A percentile compares a stretch with the other conserved stretches of the same genome.
phyloP scores from a whole-genome alignment of 2,329 filamentous ascomycete species.

The Elsinoe batatas region DNA sequence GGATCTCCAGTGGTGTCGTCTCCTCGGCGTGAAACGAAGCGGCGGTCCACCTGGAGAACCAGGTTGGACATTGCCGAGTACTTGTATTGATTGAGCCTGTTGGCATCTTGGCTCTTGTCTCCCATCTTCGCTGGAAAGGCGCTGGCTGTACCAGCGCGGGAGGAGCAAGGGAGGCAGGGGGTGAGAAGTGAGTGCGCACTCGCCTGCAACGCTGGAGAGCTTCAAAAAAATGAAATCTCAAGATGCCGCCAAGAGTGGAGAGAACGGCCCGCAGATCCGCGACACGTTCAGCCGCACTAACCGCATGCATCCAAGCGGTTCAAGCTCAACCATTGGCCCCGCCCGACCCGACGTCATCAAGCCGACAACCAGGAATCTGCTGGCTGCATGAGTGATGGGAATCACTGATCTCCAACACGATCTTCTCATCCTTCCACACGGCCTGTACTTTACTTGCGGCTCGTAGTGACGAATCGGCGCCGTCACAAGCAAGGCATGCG shows the following conservation, averaged over 20 bases:
- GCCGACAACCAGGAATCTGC: neutral
- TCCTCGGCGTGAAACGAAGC: constrained; percentile 82
- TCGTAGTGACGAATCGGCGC: neutral
- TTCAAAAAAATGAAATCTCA: neutral
- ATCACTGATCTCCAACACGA: neutral
- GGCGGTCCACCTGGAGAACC: constrained; percentile 98
- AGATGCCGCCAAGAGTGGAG: neutral
- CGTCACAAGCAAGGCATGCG: neutral
- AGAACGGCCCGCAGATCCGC: neutral
- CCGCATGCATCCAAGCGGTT: neutral
- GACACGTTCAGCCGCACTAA: neutral
- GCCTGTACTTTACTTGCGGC: neutral
- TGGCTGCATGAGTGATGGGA: neutral
- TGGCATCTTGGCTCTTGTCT: constrained; percentile 24
- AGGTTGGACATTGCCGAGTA: constrained; percentile 81
- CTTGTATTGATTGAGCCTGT: constrained; percentile 30
- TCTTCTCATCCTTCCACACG: constrained; percentile 7
- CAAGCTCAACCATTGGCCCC: too few relatives aligned
- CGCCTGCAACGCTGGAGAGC: neutral
- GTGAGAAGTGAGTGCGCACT: neutral
- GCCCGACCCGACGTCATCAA: too few relatives aligned
- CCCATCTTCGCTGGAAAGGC: constrained; percentile 20
- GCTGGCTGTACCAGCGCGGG: neutral
- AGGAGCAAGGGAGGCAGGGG: neutral
- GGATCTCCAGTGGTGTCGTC: constrained; percentile 96